Conservation (phyloP, 2,329 filamentous ascomycete species). For the Fusarium coicis region DNA sequence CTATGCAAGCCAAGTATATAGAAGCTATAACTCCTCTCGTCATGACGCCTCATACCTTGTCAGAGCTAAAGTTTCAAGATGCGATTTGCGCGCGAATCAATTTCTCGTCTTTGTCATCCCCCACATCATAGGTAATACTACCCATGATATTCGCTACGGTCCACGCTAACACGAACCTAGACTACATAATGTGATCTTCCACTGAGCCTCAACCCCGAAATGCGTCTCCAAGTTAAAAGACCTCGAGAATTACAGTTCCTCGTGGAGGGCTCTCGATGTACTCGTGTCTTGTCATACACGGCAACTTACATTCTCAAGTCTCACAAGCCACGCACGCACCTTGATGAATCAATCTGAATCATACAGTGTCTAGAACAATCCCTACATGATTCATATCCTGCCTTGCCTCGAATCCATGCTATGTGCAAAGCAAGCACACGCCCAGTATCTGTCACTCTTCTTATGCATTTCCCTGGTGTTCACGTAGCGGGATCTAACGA, state of each 20-base stretch:
- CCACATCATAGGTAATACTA: background rate
- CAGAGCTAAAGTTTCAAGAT: background rate
- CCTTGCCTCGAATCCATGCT: background rate
- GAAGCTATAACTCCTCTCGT: background rate
- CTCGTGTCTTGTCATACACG: background rate
- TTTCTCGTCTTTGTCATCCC: slow-evolving; percentile 35
- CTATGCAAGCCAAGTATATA: background rate
- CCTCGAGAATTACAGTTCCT: background rate
- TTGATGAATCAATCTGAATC: background rate
- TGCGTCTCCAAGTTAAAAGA: background rate
- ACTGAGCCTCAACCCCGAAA: background rate
- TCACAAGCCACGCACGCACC: background rate
- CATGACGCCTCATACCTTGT: slow-evolving; percentile 2
- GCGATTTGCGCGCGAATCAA: slow-evolving; percentile 34
- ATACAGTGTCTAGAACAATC: background rate
- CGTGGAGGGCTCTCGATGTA: background rate
- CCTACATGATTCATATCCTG: background rate
- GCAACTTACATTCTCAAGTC: background rate
- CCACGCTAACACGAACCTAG: background rate
- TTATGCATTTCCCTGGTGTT: background rate
- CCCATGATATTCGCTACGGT: background rate
- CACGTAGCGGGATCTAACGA: background rate
- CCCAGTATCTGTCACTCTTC: too few species aligned
- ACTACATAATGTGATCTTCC: background rate
- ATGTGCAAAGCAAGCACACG: background rate